Base-by-base conservation (phyloP, 1,284 basidiomycete species). In the Leucoagaricus sp. region DNA sequence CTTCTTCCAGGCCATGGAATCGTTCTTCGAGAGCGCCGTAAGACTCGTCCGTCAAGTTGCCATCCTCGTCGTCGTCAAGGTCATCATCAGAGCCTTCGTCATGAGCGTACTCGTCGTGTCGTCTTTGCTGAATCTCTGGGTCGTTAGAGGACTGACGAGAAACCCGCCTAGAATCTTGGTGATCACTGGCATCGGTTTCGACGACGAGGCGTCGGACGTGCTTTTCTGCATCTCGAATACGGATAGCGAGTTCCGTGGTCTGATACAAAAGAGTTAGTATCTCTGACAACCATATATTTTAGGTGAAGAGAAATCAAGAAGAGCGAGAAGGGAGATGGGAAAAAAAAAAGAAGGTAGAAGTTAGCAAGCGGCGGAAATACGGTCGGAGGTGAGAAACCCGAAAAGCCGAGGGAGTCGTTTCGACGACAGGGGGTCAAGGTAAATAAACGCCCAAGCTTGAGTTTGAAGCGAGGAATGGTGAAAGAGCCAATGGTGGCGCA, bases 1-100 rank as follows among this genome's bases (percentile, higher is more conserved):
- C 93, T 68, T 98, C 96, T 74, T 99, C 96, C 31, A 99, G 79
- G 44, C 84, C 84, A 61, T 91, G 86, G 71, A 98, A 99, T 38
- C 89, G 83, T 61, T 94, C 93, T 68, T 98, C 96, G 23, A 92
- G 83, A 17, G 88, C 85, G 63, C 92, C 91, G 41, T 85, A 79
- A 45, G 88, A 89, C 60, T 89, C 83, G 19, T 78, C 78, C 7
- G 68, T 67, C 47, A 84, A 84, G 36, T 83, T 75, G n/a, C n/a
- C n/a, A 59, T 79, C 76, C 26, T 78, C 81, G 50, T 81, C 84
- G 49, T 84, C 83, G 29, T 84, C 84, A 48, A 65, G 59, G 29
- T 87, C 87, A 60, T 87, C 89, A 62, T 90, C 89, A 0, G 87
- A 89, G 41, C 87, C 89, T 3, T 78, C 87, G 66, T 93, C 89